A percentile compares a stretch with the other conserved stretches of the same genome.
Evolutionary conservation across 2,329 filamentous ascomycete species (phyloP).

Genomic region (Didymella sp.): DNA sequence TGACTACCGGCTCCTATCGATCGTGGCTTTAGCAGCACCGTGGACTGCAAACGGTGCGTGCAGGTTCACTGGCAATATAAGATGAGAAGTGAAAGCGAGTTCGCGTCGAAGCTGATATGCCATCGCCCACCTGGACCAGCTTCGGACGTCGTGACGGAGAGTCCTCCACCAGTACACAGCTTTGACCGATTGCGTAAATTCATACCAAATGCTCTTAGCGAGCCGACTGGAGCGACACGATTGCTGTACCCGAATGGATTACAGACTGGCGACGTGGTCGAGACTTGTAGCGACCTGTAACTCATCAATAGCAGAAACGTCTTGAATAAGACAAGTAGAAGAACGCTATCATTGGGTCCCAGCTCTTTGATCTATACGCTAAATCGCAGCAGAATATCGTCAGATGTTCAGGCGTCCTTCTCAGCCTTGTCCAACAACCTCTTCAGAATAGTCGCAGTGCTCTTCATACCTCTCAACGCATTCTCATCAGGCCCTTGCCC

Average conservation of each 20-base stretch:
- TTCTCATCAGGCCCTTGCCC: conserved; percentile 89
- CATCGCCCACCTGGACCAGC: not conserved
- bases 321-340: no score
- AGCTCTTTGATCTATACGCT: conserved; percentile 12
- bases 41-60: not conserved
- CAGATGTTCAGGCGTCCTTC: conserved; percentile 16
- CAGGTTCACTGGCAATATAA: not conserved
- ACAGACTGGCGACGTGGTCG: no score
- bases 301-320: no score
- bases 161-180: not conserved
- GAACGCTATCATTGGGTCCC: not conserved
- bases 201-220: no score
- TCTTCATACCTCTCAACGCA: conserved; percentile 74
- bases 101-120: not conserved
- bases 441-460: conserved; percentile 73
- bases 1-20: not conserved
- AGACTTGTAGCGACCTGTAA: no score
- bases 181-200: no score
- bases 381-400: conserved; percentile 5
- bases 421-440: conserved; percentile 58
- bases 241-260: no score
- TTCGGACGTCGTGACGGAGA: not conserved
- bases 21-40: not conserved
- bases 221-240: no score
- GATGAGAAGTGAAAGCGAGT: not conserved